Base-by-base conservation (phyloP, 2,329 filamentous ascomycete genomes). In the Aspergillus pseudoterreus region DNA sequence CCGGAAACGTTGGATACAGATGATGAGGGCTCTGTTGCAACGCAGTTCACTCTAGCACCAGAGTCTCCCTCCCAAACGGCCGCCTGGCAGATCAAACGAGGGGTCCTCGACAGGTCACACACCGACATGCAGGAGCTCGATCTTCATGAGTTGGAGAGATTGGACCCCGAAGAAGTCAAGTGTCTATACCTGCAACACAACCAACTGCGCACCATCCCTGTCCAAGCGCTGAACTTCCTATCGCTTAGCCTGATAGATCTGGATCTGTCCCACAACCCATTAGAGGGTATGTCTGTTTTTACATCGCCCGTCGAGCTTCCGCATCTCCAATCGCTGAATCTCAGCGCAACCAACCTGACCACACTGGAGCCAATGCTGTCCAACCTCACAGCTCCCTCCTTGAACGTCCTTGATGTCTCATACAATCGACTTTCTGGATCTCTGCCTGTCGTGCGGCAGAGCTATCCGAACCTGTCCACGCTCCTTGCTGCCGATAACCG, bases 401-500 rank as follows among this genome's bases (percentile, higher is more conserved):
- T 97, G 6, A 82, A 86, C 49, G 87, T 87, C 59, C 77, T 96
- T 1, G 89, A 97, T 64, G 78, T 95, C 6, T 90, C 87, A 21
- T 82, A 87, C 57, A 97, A 97, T 67, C 84, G 87, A n/a, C 73
- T 97, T 27, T 81, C 83, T 1, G 79, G 81, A 5, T 45, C 80
- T 0, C 76, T 96, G 0, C 89, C 92, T 0, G 58, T 67, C 21
- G 74, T 96, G 6, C 84, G 84, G 48, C 72, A 80, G 6, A 75
- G 74, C 1, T 96, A 90, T 66, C 89, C 90, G 0, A 78, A 76
- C 6, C 77, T 96, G 39, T 80, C 78, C 1, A 82, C 87, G 0
- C 76, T 97, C 9, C 75, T 92, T 15, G 86, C 84, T 1, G 82
- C 85, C 3, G 90, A 95, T 70, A 97, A 97, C 67, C 84, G 85